These are phyloP conservation scores for Thelonectria olida DNA, from an alignment of 2,329 filamentous ascomycete genomes.

Conservation along the genomic window DNA sequence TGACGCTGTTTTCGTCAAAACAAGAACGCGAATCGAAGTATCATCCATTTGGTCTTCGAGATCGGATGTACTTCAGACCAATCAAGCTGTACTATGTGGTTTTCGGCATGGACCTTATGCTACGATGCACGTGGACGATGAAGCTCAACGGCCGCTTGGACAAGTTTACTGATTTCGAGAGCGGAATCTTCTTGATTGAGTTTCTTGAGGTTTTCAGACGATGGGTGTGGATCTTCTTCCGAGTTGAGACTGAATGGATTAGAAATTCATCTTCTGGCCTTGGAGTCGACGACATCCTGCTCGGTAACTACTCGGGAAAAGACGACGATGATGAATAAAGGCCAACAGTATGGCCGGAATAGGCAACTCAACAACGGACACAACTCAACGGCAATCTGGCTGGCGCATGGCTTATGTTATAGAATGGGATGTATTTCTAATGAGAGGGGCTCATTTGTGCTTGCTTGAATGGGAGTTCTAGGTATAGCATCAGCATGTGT, in stretches of 20 bases:
- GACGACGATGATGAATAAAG: constrained; percentile 53
- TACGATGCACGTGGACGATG: constrained; percentile 91
- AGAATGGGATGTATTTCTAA: constrained; percentile 28
- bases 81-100: constrained; percentile 83
- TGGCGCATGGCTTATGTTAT: constrained; percentile 31
- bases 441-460: constrained; percentile 20
- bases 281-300: constrained; percentile 74
- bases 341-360: constrained; percentile 17
- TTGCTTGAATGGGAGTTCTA: constrained; percentile 20
- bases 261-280: constrained; percentile 62
- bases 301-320: constrained; percentile 76
- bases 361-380: constrained; percentile 6
- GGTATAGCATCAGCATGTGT: constrained; percentile 6
- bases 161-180: constrained; percentile 86
- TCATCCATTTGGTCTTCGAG: constrained; percentile 81
- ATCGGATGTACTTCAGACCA: constrained; percentile 76
- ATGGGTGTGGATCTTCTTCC: constrained; percentile 98
- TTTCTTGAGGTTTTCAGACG: constrained; percentile 85
- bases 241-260: constrained; percentile 93
- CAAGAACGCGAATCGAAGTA: constrained; percentile 67
- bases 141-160: constrained; percentile 86
- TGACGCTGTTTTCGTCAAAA: constrained; percentile 77
- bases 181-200: constrained; percentile 88
- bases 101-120: constrained; percentile 78
- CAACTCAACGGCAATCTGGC: constrained; percentile 19